Base-by-base conservation (phyloP, 768 basidiomycete species). In the Mycena galericulata region DNA sequence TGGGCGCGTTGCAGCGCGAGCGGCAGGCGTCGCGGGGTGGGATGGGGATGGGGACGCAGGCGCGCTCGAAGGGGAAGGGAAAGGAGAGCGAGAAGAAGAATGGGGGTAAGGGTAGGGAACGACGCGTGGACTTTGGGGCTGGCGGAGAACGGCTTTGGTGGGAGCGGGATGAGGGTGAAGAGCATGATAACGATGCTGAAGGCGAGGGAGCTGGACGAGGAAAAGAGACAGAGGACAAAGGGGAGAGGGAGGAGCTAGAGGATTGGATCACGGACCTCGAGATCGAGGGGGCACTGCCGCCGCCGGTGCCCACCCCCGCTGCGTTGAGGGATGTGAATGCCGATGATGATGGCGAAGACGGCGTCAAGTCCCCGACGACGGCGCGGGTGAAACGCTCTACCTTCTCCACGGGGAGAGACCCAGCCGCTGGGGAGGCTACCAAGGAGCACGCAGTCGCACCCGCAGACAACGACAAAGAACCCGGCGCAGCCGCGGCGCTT, bases 221-320 rank as follows among this genome's bases (percentile, higher is more conserved):
- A 49, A 26, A 22, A 43, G 41, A 57, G 59, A 18, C 20, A 36
- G 61, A 49, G 14, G 63, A 55, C 20, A 22, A 45, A 46, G 32
- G n/a, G 15, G 51, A 32, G 36, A 47, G 24, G 15, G 24, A 46
- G 41, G 24, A 34, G 1, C 38, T 38, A 10, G 69, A 61, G 12
- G 59, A 49, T 0, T 70, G 69, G 65, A 29, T 24, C 34, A 53
- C 50, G 34, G 14, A 36, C 34, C 34, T 36, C 40, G 65, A 70
- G 41, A 18, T 71, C 34, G 69, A 65, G 29, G 64, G 62, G 50
- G n/a, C 14, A 36, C 34, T 36, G 34, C 34, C n/a, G n/a, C 8
- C 34, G 34, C 8, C 34, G 34, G 34, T 6, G 34, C 34, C 8
- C 8, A 36, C 8, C 34, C n/a, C n/a, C n/a, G n/a, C n/a, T n/a